Base-by-base conservation (phyloP, 1,284 basidiomycete species). In the Pseudozyma flocculosa region DNA sequence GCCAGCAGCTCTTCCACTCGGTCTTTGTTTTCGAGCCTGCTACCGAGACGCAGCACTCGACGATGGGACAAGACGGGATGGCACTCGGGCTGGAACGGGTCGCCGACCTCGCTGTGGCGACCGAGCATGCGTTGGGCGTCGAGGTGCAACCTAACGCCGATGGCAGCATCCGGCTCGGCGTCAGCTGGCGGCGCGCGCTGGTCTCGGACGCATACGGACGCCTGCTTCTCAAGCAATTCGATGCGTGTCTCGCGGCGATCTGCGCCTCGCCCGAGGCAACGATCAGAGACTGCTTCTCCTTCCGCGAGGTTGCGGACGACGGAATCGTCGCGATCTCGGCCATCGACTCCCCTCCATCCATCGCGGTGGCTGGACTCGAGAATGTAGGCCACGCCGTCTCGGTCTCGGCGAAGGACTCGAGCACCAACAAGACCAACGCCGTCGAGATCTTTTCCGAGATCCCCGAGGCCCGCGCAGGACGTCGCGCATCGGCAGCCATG, bases 21-120 rank as follows among this genome's bases (percentile, higher is more conserved):
- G 56, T 79, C 21, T 78, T 79, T 48, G 73, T 78, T 24, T 61
- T 79, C 13, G 73, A 76, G 29, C 64, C 70, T 1, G 54, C 54
- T 5, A 43, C 49, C 3, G 23, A 42, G 21, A 29, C 26, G 26
- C 26, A 29, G 26, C 26, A 11, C 26, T 5, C 26, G n/a, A n/a
- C n/a, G n/a, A n/a, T n/a, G n/a, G n/a, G n/a, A n/a, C n/a, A n/a
- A n/a, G n/a, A n/a, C n/a, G n/a, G n/a, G 45, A 43, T 19, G 4
- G 48, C 21, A 46, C 2, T 18, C 4, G 40, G 41, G 13, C 43
- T 68, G 37, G 21, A 38, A 15, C 44, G 49, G 30, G n/a, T 57
- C 10, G 51, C 45, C 11, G 72, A 76, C 44, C 53, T 68, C 2
- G 72, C 65, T 15, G 54, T 73, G 4, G 56, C 57, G 14, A 74